phyloP scores from a whole-genome alignment of 495 filamentous ascomycete genomes.

The Annulohypoxylon stygium region DNA sequence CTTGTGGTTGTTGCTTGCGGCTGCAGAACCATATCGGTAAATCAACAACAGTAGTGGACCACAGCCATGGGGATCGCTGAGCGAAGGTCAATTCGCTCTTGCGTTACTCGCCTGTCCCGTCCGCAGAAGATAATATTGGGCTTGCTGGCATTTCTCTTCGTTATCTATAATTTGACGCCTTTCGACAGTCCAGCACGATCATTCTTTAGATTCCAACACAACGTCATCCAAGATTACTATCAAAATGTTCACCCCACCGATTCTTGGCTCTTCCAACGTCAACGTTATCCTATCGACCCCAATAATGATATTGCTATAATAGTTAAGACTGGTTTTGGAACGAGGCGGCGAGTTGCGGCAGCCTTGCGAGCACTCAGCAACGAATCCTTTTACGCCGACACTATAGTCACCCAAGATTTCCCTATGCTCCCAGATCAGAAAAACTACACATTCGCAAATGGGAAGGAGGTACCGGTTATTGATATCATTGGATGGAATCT shows the following conservation, averaged over 20 bases:
- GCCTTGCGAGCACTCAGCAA: conserved; percentile 55
- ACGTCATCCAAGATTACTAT: conserved; percentile 44
- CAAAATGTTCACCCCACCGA: conserved; percentile 50
- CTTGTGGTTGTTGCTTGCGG: conserved; percentile 12
- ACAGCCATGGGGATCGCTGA: conserved; percentile 48
- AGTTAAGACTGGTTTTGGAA: conserved; percentile 63
- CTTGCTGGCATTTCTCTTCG: conserved; percentile 39
- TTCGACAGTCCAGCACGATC: conserved; percentile 45
- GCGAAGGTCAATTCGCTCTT: conserved; percentile 47
- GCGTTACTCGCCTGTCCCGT: conserved; percentile 45
- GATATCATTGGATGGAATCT: conserved; percentile 56
- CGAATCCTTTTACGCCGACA: conserved; percentile 48
- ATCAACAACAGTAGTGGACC: conserved; percentile 18
- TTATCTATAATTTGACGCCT: conserved; percentile 45
- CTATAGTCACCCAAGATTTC: conserved; percentile 60
- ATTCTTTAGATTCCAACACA: conserved; percentile 51
- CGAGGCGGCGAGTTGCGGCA: conserved; percentile 52
- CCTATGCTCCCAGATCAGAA: conserved; percentile 43
- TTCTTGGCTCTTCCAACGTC: conserved; percentile 46
- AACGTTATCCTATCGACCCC: conserved; percentile 51
- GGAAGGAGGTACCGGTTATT: conserved; percentile 49
- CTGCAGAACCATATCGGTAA: conserved; percentile 16
- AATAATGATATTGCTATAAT: conserved; percentile 56
- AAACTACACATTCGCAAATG: conserved; percentile 42
- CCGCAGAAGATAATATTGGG: conserved; percentile 47